These are phyloP conservation scores for Daldinia childiae DNA, from an alignment of 495 filamentous ascomycete genomes.

Conservation along the genomic window DNA sequence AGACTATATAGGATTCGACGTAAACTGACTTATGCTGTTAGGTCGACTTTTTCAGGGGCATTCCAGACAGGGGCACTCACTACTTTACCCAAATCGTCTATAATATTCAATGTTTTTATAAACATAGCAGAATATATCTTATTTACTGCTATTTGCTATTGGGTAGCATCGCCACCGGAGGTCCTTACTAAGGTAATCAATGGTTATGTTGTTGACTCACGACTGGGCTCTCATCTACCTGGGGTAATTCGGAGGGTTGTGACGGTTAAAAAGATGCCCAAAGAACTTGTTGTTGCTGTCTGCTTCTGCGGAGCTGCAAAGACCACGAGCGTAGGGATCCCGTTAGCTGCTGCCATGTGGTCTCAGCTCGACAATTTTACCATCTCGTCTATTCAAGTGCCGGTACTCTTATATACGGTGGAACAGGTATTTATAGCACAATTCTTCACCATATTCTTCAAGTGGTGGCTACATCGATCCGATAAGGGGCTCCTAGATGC, in stretches of 20 bases:
- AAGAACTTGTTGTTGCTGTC: conserved; percentile 62
- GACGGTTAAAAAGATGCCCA: conserved; percentile 53
- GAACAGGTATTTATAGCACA: conserved; percentile 66
- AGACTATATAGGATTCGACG: not conserved
- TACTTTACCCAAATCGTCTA: conserved; percentile 54
- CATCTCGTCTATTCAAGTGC: conserved; percentile 63
- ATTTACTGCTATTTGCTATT: conserved; percentile 61
- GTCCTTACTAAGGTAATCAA: conserved; percentile 33
- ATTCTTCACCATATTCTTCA: conserved; percentile 63
- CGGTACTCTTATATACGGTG: conserved; percentile 64
- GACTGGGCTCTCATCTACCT: conserved; percentile 32
- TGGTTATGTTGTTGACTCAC: conserved; percentile 35
- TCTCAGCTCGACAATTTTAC: conserved; percentile 57
- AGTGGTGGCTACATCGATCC: conserved; percentile 55
- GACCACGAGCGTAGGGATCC: conserved; percentile 64
- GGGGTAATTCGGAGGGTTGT: conserved; percentile 27
- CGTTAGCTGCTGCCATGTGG: conserved; percentile 65
- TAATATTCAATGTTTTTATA: conserved; percentile 62
- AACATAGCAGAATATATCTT: conserved; percentile 64
- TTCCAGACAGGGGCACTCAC: conserved; percentile 64
- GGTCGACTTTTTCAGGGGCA: conserved; percentile 64
- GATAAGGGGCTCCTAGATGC: conserved; percentile 36
- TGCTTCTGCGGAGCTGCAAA: conserved; percentile 68
- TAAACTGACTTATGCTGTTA: conserved; percentile 29
- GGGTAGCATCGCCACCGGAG: conserved; percentile 55